Conservation (phyloP, 2,329 filamentous ascomycete genomes). For the Fusarium sulawesiense region DNA sequence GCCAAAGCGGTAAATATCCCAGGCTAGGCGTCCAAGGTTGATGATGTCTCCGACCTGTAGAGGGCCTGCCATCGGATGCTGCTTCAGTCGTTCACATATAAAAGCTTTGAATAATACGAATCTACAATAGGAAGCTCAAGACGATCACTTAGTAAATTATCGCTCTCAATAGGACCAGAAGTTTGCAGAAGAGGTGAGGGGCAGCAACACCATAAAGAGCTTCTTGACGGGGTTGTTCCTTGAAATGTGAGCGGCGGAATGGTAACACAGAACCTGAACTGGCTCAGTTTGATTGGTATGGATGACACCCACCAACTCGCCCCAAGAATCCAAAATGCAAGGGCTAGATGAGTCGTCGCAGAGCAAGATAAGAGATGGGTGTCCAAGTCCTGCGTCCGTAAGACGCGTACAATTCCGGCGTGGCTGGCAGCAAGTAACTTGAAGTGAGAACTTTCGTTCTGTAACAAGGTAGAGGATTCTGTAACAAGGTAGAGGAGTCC, state of each 20-base stretch:
- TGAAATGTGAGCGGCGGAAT: slow-evolving; percentile 8
- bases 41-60: slow-evolving; percentile 49
- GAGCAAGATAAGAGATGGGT: slow-evolving; percentile 14
- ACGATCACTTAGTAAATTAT: slow-evolving; percentile 5
- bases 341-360: slow-evolving; percentile 20
- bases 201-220: slow-evolving; percentile 25
- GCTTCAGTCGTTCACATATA: slow-evolving; percentile 5
- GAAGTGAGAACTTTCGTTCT: slow-evolving; percentile 18
- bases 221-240: slow-evolving; percentile 4
- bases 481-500: slow-evolving; percentile 2
- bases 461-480: slow-evolving; percentile 4
- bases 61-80: slow-evolving; percentile 41
- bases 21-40: slow-evolving; percentile 49
- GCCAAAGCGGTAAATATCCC: slow-evolving; percentile 49
- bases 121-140: not conserved
- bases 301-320: not conserved
- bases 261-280: not conserved
- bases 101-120: slow-evolving; percentile 1
- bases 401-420: slow-evolving; percentile 13
- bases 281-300: slow-evolving; percentile 13
- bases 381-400: slow-evolving; percentile 2
- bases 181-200: slow-evolving; percentile 1
- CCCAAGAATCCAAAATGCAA: slow-evolving; percentile 19
- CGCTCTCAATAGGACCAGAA: not conserved
- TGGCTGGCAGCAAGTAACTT: slow-evolving; percentile 33